Evolutionary conservation across 2,329 filamentous ascomycete species (phyloP), one percentile per base, ranked within the genome.

Genomic region (Exophiala viscosa): DNA sequence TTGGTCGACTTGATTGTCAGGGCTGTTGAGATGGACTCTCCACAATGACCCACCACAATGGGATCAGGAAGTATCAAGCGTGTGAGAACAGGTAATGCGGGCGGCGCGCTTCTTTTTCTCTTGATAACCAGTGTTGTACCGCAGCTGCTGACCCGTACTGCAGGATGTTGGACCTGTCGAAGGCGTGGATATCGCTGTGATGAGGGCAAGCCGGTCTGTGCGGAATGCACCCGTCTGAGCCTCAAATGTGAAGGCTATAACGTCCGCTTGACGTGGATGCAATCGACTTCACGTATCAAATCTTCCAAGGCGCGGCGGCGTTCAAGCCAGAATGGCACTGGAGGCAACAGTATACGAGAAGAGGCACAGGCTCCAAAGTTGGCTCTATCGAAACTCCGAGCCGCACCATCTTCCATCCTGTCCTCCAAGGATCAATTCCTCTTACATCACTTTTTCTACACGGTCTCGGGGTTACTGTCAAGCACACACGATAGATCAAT

Each of bases 141-240:
- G 15, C 32, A 15, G 17, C 20, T 15, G n/a, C 42, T 46, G 23
- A 40, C 48, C 14, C 5, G 8, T 13, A 32, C 5, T 10, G 2
- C 36, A 52, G 50, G 50, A 35, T 52, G 50, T 33, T 47, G 44
- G 43, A 52, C 50, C 10, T 52, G 50, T 44, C 35, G 45, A 15
- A 42, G 40, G 32, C 43, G 50, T 31, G 44, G 50, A 11, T 52
- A 47, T 32, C 40, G 45, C 33, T 52, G 50, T 35, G 50, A 52
- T 35, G 50, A 52, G 28, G 42, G 20, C 13, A 42, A 36, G 34
- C 50, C 50, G n/a, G 38, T 48, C 11, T 52, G 50, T 32, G 18
- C 23, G 23, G 33, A 18, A 28, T 52, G 50, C 35, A 39, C 14
- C 14, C 43, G 50, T 28, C 39, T 47, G 10, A 31, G 39, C 40